Evolutionary conservation across 2,329 filamentous ascomycete genomes (phyloP).

Genomic region (Pseudogymnoascus sp.): DNA sequence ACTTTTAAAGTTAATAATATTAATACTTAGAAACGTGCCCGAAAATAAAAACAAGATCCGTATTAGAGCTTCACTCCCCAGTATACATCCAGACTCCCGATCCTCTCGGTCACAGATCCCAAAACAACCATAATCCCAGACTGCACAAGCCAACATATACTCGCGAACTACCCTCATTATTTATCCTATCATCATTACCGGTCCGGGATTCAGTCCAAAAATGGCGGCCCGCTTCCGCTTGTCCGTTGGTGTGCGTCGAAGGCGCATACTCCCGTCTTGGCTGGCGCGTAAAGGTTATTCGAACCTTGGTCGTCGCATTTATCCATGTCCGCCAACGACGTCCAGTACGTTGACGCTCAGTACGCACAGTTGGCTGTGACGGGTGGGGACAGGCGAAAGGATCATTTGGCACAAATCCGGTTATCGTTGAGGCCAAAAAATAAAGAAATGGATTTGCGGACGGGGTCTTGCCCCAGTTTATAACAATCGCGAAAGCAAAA

Average conservation of each 20-base stretch:
- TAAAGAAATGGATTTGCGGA: too few species aligned
- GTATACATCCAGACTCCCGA: too few species aligned
- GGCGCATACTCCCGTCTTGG: background rate
- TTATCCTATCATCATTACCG: background rate
- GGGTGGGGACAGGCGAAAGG: too few species aligned
- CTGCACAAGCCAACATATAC: background rate
- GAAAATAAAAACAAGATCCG: background rate
- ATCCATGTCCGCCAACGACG: background rate
- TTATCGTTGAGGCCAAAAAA: too few species aligned
- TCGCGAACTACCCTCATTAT: background rate
- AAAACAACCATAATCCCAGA: background rate
- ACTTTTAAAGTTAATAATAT: background rate
- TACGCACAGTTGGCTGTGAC: too few species aligned
- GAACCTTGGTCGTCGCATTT: background rate
- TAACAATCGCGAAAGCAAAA: too few species aligned
- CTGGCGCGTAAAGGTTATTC: conserved; percentile 1
- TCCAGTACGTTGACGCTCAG: background rate
- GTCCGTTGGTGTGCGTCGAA: background rate
- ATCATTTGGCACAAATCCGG: too few species aligned
- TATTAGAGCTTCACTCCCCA: background rate
- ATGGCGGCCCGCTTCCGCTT: background rate
- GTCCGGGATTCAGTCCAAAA: background rate
- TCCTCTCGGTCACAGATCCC: background rate
- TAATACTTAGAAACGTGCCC: background rate
- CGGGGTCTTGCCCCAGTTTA: too few species aligned